Base-by-base conservation (phyloP, 2,329 filamentous ascomycete genomes). In the Rugonectria rugulosa region DNA sequence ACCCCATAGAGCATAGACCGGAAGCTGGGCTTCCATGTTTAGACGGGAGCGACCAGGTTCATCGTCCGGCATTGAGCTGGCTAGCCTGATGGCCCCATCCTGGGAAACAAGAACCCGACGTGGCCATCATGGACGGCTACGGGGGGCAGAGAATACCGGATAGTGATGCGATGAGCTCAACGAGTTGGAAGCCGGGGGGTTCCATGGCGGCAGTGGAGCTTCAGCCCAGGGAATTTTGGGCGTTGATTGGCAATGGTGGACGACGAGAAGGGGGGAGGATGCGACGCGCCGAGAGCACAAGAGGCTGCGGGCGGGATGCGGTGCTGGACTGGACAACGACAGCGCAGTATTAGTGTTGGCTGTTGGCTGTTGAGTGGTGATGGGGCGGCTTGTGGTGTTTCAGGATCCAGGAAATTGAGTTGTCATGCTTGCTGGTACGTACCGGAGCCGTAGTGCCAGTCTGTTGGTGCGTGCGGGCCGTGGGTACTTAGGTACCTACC, bases 321-420 rank as follows among this genome's bases (percentile, higher is more conserved):
- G 52, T 54, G 48, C 40, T 57, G 43, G 52, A 44, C 23, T n/a
- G n/a, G 49, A 41, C 27, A 19, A 56, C 24, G 42, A 14, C 29
- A 32, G n/a, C n/a, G n/a, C n/a, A n/a, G n/a, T n/a, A n/a, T n/a
- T n/a, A n/a, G n/a, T 56, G 60, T 59, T 61, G 56, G 57, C 52
- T 50, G 46, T 54, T 61, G 57, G 56, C 53, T 50, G 46, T 53
- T 40, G 53, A 57, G 46, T 43, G 43, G 53, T 65, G 49, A 64
- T 59, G 61, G 60, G 65, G 62, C 62, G 56, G 57, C 51, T 61
- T 57, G 60, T 49, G 47, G 57, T 66, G 68, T 70, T 70, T 70
- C 68, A 68, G 62, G 45, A 46, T 37, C 14, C 37, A 37, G 45
- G 55, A 68, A 58, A 63, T 63, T 62, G 59, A 57, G 55, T 59